phyloP scores from a whole-genome alignment of 140 eudicot species.

The Cichorium intybus region DNA sequence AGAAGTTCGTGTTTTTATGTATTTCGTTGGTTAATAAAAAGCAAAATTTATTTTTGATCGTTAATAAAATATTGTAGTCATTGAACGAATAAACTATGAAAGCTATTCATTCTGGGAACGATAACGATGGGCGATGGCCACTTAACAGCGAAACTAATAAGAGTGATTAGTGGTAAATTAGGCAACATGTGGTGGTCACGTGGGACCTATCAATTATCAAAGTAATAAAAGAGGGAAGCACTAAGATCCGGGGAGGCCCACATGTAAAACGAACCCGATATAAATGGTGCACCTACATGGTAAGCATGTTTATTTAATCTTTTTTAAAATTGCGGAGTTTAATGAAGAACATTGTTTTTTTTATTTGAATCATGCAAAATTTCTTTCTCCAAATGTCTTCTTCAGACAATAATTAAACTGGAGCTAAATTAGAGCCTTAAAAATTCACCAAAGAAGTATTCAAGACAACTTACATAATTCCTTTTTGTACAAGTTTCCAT shows the following conservation, averaged over 20 bases:
- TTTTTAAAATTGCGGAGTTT: no score
- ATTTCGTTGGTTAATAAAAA: no score
- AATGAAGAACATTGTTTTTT: neutral
- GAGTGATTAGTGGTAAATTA: conserved; percentile 32
- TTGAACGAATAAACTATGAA: neutral
- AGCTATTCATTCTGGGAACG: neutral
- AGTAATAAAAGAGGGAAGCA: conserved; percentile 25
- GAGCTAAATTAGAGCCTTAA: no score
- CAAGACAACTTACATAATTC: neutral
- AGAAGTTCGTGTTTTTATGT: no score
- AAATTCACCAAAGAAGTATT: neutral
- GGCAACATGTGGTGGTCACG: conserved; percentile 24
- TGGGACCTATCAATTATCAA: conserved; percentile 22
- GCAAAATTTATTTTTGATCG: no score
- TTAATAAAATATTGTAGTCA: neutral
- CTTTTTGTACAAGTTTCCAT: neutral
- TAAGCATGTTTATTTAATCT: neutral
- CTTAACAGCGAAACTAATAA: neutral
- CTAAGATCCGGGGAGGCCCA: conserved; percentile 37
- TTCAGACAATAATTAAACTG: neutral
- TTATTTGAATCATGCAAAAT: neutral
- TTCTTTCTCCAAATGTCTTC: neutral
- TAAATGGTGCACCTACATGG: conserved; percentile 11
- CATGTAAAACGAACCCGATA: conserved; percentile 34
- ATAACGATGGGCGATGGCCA: no score